Percentiles rank a stretch among this genome's conserved stretches.
These are phyloP conservation scores for Penicillium glabrum DNA, from an alignment of 2,329 filamentous ascomycete genomes.

Conservation along the genomic window DNA sequence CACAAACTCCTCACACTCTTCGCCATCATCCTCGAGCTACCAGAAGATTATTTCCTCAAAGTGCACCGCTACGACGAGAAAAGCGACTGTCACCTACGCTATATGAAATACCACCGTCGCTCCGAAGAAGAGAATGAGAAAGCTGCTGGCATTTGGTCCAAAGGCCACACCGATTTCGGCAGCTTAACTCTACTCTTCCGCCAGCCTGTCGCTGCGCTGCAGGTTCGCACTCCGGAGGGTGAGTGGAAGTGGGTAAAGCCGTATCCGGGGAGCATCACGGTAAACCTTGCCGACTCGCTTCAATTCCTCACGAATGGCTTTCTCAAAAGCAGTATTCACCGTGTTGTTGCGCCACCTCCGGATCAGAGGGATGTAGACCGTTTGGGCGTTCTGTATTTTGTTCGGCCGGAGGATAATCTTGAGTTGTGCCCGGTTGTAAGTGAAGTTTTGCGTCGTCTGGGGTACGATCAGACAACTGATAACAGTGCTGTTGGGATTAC, in stretches of 20 bases:
- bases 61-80: slow-evolving; percentile 58
- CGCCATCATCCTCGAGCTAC: slow-evolving; percentile 60
- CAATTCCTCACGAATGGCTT: slow-evolving; percentile 51
- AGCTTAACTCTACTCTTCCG: slow-evolving; percentile 58
- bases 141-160: slow-evolving; percentile 43
- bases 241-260: slow-evolving; percentile 53
- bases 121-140: slow-evolving; percentile 47
- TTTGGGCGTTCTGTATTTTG: slow-evolving; percentile 44
- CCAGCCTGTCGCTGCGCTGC: slow-evolving; percentile 57
- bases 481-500: slow-evolving; percentile 11
- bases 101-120: slow-evolving; percentile 58
- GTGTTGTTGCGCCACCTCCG: slow-evolving; percentile 46
- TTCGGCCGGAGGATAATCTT: slow-evolving; percentile 42
- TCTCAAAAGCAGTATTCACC: slow-evolving; percentile 48
- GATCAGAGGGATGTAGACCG: slow-evolving; percentile 45
- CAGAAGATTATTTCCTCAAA: slow-evolving; percentile 56
- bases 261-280: slow-evolving; percentile 48
- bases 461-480: slow-evolving; percentile 10
- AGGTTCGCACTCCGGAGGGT: slow-evolving; percentile 49
- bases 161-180: slow-evolving; percentile 59
- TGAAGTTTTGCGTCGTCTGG: slow-evolving; percentile 33
- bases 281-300: slow-evolving; percentile 52
- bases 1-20: slow-evolving; percentile 11
- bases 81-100: slow-evolving; percentile 60
- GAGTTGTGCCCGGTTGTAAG: slow-evolving; percentile 25